Percentiles rank a stretch among this genome's conserved stretches.
These are phyloP conservation scores for Hortiboletus campestris DNA, from an alignment of 768 basidiomycete species.

Conservation along the genomic window DNA sequence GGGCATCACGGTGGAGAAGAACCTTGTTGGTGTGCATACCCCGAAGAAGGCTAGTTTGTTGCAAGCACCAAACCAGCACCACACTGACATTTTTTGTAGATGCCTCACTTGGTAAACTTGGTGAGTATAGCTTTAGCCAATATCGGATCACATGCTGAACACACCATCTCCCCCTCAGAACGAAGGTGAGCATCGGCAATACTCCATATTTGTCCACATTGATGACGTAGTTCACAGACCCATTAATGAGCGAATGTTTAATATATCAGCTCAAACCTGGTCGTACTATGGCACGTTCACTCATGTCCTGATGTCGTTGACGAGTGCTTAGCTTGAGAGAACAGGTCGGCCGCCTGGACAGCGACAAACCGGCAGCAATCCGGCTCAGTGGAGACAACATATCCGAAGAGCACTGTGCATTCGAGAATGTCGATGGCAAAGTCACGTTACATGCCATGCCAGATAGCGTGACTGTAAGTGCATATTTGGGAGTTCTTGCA, in stretches of 20 bases:
- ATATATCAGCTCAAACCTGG: constrained; percentile 91
- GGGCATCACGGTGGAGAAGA: constrained; percentile 97
- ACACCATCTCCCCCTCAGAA: constrained; percentile 43
- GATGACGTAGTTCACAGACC: constrained; percentile 52
- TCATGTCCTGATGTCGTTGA: not conserved
- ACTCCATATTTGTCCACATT: not conserved
- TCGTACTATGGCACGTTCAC: constrained; percentile 60
- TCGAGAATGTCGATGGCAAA: constrained; percentile 82
- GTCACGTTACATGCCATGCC: constrained; percentile 79
- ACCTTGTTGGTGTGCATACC: constrained; percentile 93
- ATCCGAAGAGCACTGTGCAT: constrained; percentile 86
- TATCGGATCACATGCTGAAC: constrained; percentile 9
- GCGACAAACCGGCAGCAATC: constrained; percentile 79
- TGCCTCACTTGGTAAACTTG: constrained; percentile 92
- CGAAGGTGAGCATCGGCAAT: constrained; percentile 51
- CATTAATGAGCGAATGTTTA: constrained; percentile 94
- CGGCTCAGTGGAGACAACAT: constrained; percentile 92
- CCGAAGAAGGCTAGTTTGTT: constrained; percentile 74
- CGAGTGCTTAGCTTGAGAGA: constrained; percentile 11
- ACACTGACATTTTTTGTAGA: constrained; percentile 43
- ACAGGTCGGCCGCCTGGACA: constrained; percentile 87
- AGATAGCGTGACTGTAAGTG: constrained; percentile 77
- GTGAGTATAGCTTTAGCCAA: constrained; percentile 46
- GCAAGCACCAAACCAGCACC: constrained; percentile 2
- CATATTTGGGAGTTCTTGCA: not conserved